Evolutionary conservation across 495 filamentous ascomycete species (phyloP).

Genomic region (Annulohypoxylon moriforme): DNA sequence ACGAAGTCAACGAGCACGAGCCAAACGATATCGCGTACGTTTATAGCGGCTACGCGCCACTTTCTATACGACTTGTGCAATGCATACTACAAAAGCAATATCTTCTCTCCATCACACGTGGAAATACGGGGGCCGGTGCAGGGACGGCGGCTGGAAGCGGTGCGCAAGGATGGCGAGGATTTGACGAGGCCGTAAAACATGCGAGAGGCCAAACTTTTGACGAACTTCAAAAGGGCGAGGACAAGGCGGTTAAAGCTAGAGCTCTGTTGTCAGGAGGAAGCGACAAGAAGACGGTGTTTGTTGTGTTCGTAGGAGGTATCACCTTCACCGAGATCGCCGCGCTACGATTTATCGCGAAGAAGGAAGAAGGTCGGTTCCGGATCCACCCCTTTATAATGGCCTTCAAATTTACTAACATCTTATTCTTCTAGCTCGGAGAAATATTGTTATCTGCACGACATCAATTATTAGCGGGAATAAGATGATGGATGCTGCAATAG

Average conservation of each 20-base stretch:
- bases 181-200: slow-evolving; percentile 88
- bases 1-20: slow-evolving; percentile 97
- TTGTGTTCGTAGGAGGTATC: slow-evolving; percentile 95
- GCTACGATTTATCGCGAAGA: slow-evolving; percentile 86
- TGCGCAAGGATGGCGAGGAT: slow-evolving; percentile 87
- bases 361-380: slow-evolving; percentile 75
- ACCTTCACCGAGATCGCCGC: slow-evolving; percentile 97
- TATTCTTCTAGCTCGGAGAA: slow-evolving; percentile 65
- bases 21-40: slow-evolving; percentile 97
- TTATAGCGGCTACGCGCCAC: slow-evolving; percentile 95
- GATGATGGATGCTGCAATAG: slow-evolving; percentile 90
- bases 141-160: slow-evolving; percentile 63
- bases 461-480: slow-evolving; percentile 88
- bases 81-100: slow-evolving; percentile 92
- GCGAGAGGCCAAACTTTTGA: slow-evolving; percentile 89
- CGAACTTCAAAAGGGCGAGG: slow-evolving; percentile 91
- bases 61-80: slow-evolving; percentile 94
- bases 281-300: slow-evolving; percentile 84
- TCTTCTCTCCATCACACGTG: slow-evolving; percentile 74
- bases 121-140: slow-evolving; percentile 60
- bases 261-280: slow-evolving; percentile 79
- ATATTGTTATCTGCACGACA: slow-evolving; percentile 92
- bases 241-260: slow-evolving; percentile 90
- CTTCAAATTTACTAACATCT: slow-evolving; percentile 35
- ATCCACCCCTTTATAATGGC: neutral